Conservation (phyloP, 768 basidiomycete species). For the Cyclocybe aegerita region DNA sequence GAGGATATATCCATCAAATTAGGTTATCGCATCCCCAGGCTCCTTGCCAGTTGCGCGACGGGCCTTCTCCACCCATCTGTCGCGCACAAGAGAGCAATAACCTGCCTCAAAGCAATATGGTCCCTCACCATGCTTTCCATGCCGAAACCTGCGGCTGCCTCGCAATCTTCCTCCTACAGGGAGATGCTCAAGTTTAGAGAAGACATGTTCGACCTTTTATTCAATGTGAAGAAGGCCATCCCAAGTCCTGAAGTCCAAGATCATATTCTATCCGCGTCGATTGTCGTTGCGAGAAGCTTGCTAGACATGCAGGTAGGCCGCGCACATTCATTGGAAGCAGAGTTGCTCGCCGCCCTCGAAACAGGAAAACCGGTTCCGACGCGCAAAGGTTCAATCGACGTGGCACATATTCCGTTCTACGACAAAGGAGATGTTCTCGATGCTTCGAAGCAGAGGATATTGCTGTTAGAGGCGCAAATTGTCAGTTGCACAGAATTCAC, state of each 20-base stretch:
- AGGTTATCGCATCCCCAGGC: constrained; percentile 33
- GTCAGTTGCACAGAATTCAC: constrained; percentile 6
- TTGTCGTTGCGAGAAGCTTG: constrained; percentile 30
- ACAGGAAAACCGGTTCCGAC: constrained; percentile 3
- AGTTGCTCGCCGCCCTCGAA: constrained; percentile 17
- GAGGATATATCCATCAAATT: constrained; percentile 28
- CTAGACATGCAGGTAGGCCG: constrained; percentile 33
- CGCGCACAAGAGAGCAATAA: constrained; percentile 29
- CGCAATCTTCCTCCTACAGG: constrained; percentile 12
- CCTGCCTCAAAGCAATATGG: constrained; percentile 39
- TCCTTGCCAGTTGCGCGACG: constrained; percentile 29
- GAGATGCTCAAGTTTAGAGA: constrained; percentile 32
- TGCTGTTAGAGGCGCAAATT: constrained; percentile 12
- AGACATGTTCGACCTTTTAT: constrained; percentile 28
- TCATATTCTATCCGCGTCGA: constrained; percentile 26
- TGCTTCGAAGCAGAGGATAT: constrained; percentile 10
- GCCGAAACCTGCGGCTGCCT: constrained; percentile 16
- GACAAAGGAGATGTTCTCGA: constrained; percentile 3
- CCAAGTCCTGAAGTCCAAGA: constrained; percentile 19
- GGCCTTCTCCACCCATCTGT: constrained; percentile 20
- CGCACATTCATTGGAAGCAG: constrained; percentile 18
- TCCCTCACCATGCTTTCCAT: constrained; percentile 41
- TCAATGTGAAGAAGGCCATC: constrained; percentile 16
- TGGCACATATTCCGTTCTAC: neutral
- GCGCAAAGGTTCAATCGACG: neutral